Evolutionary conservation across 305 asterid species (phyloP), one percentile per base, ranked within the genome.

Genomic region (Fraxinus ornus): DNA sequence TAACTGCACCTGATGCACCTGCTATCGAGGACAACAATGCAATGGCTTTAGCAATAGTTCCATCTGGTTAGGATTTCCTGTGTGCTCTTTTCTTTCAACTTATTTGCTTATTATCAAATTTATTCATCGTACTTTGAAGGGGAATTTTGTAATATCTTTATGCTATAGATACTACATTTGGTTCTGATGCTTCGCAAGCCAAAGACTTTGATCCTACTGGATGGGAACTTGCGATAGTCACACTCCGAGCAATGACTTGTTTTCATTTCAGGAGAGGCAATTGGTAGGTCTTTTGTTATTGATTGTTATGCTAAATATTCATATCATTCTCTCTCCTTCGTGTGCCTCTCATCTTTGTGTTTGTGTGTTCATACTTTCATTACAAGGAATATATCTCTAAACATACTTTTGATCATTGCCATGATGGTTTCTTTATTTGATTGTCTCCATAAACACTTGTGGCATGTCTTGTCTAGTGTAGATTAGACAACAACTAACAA

Each of bases 181-280:
- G 90, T 68, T 84, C 92, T 74, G 78, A 85, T 81, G 76, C 90
- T 60, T 87, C 88, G 77, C 91, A 88, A 80, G 81, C 88, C 55
- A 95, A 87, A 79, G 89, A 84, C 79, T 90, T 91, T 57, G 97
- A 93, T 85, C 96, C 98, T 10, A 87, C 89, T 41, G 99, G 98
- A 32, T 96, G 99, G 99, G 99, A 96, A 87, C 97, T 96, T 86
- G 98, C 98, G 17, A 87, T 96, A 74, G 99, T 93, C 76, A 86
- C 80, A 87, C 99, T 77, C 98, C 99, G 78, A 91, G 97, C 93
- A 91, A 87, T 90, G 87, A 93, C 85, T 85, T 94, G 83, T 94
- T 97, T 71, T 79, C 97, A 4, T 88, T 76, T 39, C 98, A 91
- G 86, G 98, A 94, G 86, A 92, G 98, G 87, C 97, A 94, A 88